Conservation (phyloP, 257 asterid species). For the Datura wrightii region DNA sequence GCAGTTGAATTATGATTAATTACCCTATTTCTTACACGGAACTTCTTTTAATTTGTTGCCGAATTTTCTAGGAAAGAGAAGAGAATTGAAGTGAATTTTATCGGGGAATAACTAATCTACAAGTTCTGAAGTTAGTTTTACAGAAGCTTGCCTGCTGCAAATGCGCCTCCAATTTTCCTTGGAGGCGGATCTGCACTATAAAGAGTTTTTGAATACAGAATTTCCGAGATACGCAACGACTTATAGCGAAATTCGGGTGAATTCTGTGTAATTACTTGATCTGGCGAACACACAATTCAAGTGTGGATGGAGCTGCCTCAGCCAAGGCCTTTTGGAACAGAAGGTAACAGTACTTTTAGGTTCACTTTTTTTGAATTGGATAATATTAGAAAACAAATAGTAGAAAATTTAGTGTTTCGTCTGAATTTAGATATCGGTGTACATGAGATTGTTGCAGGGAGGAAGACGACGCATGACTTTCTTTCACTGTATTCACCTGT, state of each 20-base stretch:
- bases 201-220: neutral
- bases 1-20: constrained; percentile 24
- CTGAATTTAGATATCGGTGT: constrained; percentile 23
- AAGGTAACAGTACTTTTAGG: constrained; percentile 17
- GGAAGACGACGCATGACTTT: constrained; percentile 89
- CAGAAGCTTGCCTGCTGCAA: neutral
- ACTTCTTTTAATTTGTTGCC: neutral
- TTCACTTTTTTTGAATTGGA: neutral
- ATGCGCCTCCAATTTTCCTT: constrained; percentile 28
- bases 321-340: constrained; percentile 35
- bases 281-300: constrained; percentile 13
- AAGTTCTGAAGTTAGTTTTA: neutral
- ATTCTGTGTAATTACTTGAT: constrained; percentile 28
- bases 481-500: constrained; percentile 79
- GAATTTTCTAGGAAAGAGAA: neutral
- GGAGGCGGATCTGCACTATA: constrained; percentile 23
- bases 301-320: constrained; percentile 30
- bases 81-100: neutral
- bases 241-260: constrained; percentile 20
- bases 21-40: neutral
- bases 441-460: constrained; percentile 45
- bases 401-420: neutral
- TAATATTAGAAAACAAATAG: neutral
- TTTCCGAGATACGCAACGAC: neutral
- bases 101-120: neutral